A percentile compares a stretch with the other conserved stretches of the same genome.
These are phyloP conservation scores for Mycena galericulata DNA, from an alignment of 768 basidiomycete species.

Conservation along the genomic window DNA sequence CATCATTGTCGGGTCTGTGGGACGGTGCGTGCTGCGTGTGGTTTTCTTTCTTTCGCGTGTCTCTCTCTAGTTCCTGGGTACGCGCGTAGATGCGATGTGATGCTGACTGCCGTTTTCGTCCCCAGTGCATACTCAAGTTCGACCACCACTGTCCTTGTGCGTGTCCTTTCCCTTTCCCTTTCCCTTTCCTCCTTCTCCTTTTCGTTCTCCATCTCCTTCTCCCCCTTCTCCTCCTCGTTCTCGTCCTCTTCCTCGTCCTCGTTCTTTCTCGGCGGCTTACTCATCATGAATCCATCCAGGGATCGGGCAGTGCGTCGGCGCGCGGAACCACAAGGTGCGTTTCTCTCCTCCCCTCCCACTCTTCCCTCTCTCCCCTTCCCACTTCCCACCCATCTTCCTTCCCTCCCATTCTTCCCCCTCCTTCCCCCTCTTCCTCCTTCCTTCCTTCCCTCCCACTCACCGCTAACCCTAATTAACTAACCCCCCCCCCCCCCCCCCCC, in stretches of 20 bases:
- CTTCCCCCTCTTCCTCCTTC: no score
- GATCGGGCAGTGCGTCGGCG: slow-evolving; percentile 96
- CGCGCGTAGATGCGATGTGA: no score
- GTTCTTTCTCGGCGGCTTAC: neutral
- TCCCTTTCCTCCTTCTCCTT: neutral
- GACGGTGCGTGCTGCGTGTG: slow-evolving; percentile 44
- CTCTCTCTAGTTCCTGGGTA: no score
- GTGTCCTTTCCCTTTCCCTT: slow-evolving; percentile 38
- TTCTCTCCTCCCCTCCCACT: neutral
- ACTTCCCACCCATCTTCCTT: neutral
- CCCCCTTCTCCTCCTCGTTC: neutral
- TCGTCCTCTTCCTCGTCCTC: neutral
- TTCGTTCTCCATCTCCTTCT: neutral
- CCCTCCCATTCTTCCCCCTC: no score
- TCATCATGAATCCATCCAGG: slow-evolving; percentile 51
- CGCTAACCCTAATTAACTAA: no score
- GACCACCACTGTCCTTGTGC: slow-evolving; percentile 93
- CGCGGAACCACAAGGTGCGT: slow-evolving; percentile 79
- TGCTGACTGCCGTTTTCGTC: neutral
- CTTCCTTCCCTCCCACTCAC: neutral
- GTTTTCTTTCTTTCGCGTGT: no score
- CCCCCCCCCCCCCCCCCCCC: neutral
- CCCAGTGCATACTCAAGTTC: slow-evolving; percentile 82
- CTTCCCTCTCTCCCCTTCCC: no score
- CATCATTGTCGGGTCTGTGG: slow-evolving; percentile 89